phyloP scores from a whole-genome alignment of 2,329 filamentous ascomycete genomes.

The Furcasterigmium sp. region DNA sequence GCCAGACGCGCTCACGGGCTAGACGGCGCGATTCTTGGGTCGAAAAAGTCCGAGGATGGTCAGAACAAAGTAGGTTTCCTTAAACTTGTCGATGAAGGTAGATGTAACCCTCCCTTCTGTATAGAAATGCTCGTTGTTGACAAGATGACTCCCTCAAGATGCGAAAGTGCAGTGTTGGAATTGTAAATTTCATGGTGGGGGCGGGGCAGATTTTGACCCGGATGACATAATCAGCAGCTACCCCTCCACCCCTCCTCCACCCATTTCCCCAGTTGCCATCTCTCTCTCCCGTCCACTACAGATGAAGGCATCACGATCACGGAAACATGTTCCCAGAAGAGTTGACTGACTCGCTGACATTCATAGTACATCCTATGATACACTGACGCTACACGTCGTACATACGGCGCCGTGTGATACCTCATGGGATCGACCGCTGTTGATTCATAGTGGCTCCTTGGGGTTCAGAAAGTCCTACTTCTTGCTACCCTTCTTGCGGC shows the following conservation, averaged over 20 bases:
- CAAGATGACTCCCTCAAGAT: background rate
- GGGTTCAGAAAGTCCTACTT: constrained; percentile 33
- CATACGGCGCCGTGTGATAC: too few species aligned
- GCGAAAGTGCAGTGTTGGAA: constrained; percentile 3
- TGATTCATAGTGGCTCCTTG: background rate
- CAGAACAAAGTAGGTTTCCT: too few species aligned
- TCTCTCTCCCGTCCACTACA: background rate
- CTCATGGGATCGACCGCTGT: too few species aligned
- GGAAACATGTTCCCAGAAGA: background rate
- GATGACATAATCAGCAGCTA: constrained; percentile 11
- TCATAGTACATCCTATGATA: too few species aligned
- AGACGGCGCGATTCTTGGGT: too few species aligned
- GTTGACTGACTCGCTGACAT: background rate
- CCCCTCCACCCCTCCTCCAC: constrained; percentile 6
- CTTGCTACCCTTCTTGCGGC: constrained; percentile 85
- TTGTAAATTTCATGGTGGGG: constrained; percentile 15
- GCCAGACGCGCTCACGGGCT: too few species aligned
- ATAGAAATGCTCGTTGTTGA: background rate
- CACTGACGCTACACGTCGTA: background rate
- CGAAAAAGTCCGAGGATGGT: too few species aligned
- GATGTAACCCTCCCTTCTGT: too few species aligned
- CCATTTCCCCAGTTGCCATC: background rate
- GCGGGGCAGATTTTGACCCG: constrained; percentile 13
- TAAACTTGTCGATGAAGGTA: too few species aligned
- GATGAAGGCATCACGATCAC: background rate